Conservation (phyloP, 208 protist genomes). For the Vickermania spadyakhi region DNA sequence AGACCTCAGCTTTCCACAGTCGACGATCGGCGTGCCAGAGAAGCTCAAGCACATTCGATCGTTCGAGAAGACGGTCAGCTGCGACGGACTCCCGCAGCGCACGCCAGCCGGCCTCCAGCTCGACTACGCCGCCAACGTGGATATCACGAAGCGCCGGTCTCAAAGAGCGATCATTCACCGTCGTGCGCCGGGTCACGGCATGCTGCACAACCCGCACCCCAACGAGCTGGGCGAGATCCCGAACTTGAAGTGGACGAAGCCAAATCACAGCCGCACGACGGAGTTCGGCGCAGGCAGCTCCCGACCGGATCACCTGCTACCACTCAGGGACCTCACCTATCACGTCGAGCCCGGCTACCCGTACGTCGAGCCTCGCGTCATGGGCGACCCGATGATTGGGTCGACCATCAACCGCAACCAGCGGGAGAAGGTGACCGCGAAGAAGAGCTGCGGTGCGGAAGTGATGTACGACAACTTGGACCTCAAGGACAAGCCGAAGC, state of each 20-base stretch:
- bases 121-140: slow-evolving; percentile 2
- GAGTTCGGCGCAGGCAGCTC: slow-evolving; percentile 29
- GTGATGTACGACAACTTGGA: slow-evolving; percentile 36
- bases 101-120: slow-evolving; percentile 6
- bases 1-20: slow-evolving; percentile 37
- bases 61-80: slow-evolving; percentile 37
- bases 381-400: slow-evolving; percentile 54
- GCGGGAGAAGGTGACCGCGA: slow-evolving; percentile 21
- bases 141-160: slow-evolving; percentile 21
- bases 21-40: slow-evolving; percentile 25
- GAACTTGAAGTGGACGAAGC: slow-evolving; percentile 41
- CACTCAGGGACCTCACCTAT: slow-evolving; percentile 53
- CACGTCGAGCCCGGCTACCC: slow-evolving; percentile 26
- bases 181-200: slow-evolving; percentile 44
- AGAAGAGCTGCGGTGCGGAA: slow-evolving; percentile 38
- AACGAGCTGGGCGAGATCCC: slow-evolving; percentile 59
- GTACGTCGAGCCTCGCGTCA: slow-evolving; percentile 34
- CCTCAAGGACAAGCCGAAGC: slow-evolving; percentile 27
- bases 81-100: slow-evolving; percentile 15
- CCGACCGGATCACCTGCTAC: slow-evolving; percentile 17
- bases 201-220: slow-evolving; percentile 26
- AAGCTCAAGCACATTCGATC: slow-evolving; percentile 22
- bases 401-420: slow-evolving; percentile 36
- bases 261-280: slow-evolving; percentile 21
- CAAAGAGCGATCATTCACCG: slow-evolving; percentile 40